A percentile compares a stretch with the other conserved stretches of the same genome.
These are phyloP conservation scores for Puccinia coronata DNA, from an alignment of 1,284 basidiomycete species.

Conservation along the genomic window DNA sequence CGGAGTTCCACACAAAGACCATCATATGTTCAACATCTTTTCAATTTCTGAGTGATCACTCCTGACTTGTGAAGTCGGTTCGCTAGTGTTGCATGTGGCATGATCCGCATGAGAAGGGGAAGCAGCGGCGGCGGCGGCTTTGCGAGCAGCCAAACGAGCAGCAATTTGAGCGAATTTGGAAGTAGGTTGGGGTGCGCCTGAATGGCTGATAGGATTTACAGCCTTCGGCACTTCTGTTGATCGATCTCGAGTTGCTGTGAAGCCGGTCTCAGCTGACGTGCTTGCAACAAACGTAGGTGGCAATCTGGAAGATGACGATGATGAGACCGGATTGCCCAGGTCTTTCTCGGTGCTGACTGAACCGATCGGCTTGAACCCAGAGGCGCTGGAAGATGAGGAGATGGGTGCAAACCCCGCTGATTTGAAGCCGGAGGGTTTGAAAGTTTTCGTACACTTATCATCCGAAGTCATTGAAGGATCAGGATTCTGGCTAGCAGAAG, in stretches of 20 bases:
- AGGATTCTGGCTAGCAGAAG: background rate
- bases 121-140: conserved; percentile 11
- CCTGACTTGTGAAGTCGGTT: background rate
- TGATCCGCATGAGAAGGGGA: background rate
- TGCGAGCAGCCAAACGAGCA: conserved; percentile 43
- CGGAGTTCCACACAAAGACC: background rate
- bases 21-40: conserved; percentile 40
- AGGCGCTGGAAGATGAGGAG: conserved; percentile 18
- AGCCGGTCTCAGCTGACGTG: conserved; percentile 20
- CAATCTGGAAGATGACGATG: conserved; percentile 12
- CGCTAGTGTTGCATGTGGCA: background rate
- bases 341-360: background rate
- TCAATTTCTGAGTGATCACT: conserved; percentile 40
- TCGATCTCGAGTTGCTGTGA: conserved; percentile 3
- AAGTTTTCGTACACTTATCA: background rate
- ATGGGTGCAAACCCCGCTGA: conserved; percentile 46
- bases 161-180: conserved; percentile 48
- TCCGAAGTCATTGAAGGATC: background rate
- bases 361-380: conserved; percentile 29
- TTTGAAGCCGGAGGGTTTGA: conserved; percentile 24
- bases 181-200: background rate
- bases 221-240: background rate
- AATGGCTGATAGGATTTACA: background rate
- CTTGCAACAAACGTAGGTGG: conserved; percentile 35
- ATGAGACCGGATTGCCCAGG: background rate